Conservation (phyloP, 805 yeast genomes). For the Clavispora phyllophila region DNA sequence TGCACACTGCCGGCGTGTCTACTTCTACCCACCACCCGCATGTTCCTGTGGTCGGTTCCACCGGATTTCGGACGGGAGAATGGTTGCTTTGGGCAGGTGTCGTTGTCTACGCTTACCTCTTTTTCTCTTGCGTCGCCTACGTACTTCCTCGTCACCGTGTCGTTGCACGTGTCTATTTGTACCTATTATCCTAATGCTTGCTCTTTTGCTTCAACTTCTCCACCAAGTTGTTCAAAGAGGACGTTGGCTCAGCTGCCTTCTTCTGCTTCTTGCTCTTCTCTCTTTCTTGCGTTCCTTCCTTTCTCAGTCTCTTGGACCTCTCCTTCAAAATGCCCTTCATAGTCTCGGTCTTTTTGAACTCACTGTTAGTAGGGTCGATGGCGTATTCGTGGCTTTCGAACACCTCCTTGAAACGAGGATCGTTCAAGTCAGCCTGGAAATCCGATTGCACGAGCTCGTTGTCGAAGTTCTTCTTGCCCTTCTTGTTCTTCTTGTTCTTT, state of each 20-base stretch:
- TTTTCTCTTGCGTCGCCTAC: not conserved
- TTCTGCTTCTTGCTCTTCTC: slow-evolving; percentile 6
- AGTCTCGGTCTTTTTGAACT: slow-evolving; percentile 79
- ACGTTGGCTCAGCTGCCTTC: slow-evolving; percentile 2
- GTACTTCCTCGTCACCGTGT: not conserved
- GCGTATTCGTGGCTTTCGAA: slow-evolving; percentile 87
- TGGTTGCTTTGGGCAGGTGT: too few species aligned
- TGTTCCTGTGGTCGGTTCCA: too few species aligned
- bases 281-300: slow-evolving; percentile 3
- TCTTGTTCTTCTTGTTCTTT: slow-evolving; percentile 39
- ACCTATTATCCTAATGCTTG: slow-evolving; percentile 2
- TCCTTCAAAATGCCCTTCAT: slow-evolving; percentile 81
- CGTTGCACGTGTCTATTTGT: not conserved
- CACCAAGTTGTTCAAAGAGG: slow-evolving; percentile 33
- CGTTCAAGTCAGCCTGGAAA: slow-evolving; percentile 68
- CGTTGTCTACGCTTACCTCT: too few species aligned
- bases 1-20: not conserved
- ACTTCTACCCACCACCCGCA: not conserved
- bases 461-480: slow-evolving; percentile 46
- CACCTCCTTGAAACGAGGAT: slow-evolving; percentile 79
- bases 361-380: slow-evolving; percentile 90
- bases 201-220: slow-evolving; percentile 46
- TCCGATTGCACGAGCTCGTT: slow-evolving; percentile 42
- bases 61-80: too few species aligned
- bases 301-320: slow-evolving; percentile 49